A percentile compares a stretch with the other conserved stretches of the same genome.
Conservation (phyloP, 1,284 basidiomycete genomes). For the Boletus sp. region DNA sequence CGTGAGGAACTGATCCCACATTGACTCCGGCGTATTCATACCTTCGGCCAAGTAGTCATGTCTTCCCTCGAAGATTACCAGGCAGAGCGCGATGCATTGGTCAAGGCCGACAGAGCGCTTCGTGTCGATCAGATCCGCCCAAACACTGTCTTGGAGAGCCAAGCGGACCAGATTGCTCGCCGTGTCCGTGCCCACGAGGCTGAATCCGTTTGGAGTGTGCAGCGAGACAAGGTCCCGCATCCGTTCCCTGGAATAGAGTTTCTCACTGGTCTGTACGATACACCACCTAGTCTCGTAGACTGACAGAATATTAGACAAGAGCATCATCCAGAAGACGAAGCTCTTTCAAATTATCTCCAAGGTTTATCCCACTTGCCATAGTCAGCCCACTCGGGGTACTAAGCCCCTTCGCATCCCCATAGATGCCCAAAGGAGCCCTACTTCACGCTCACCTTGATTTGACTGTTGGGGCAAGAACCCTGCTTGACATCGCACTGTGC, state of each 20-base stretch:
- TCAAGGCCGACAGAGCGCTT: conserved; percentile 49
- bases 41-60: not conserved
- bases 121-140: conserved; percentile 38
- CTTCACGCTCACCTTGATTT: conserved; percentile 71
- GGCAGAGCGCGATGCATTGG: conserved; percentile 44
- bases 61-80: conserved; percentile 39
- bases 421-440: conserved; percentile 78
- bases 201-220: conserved; percentile 53
- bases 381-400: not conserved
- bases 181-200: conserved; percentile 55
- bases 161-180: conserved; percentile 57
- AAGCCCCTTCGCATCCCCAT: not conserved
- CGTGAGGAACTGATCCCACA: conserved; percentile 11
- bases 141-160: conserved; percentile 41
- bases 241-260: conserved; percentile 78
- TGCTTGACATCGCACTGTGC: conserved; percentile 53
- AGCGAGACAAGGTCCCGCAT: conserved; percentile 53
- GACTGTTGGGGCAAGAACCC: conserved; percentile 53
- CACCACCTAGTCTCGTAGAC: not conserved
- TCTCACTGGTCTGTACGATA: conserved; percentile 49
- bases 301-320: conserved; percentile 42
- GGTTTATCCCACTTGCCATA: conserved; percentile 27
- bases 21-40: too few species aligned
- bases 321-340: conserved; percentile 54
- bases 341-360: conserved; percentile 61